A percentile compares a stretch with the other conserved stretches of the same genome.
phyloP scores from a whole-genome alignment of 2,329 filamentous ascomycete species.

The Pseudogymnoascus sp. region DNA sequence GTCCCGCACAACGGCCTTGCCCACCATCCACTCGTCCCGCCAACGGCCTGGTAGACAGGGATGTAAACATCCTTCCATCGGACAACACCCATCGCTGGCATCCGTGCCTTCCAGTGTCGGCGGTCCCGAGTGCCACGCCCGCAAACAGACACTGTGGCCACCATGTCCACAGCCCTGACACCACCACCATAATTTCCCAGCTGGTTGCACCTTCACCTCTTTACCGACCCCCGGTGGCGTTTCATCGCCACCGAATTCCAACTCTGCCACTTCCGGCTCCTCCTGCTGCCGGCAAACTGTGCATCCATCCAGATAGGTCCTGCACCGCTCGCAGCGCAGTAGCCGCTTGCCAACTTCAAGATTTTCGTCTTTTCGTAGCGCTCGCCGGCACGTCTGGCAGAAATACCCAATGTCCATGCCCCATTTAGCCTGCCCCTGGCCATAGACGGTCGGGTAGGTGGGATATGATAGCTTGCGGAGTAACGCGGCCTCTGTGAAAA shows the following conservation, averaged over 20 bases:
- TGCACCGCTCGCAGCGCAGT: conserved; percentile 52
- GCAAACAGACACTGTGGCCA: conserved; percentile 51
- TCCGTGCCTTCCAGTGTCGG: conserved; percentile 25
- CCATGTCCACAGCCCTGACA: conserved; percentile 55
- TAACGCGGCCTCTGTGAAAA: conserved; percentile 52
- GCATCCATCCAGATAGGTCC: conserved; percentile 44
- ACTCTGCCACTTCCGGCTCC: conserved; percentile 34
- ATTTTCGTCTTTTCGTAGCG: conserved; percentile 39
- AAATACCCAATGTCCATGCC: conserved; percentile 43
- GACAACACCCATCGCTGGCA: conserved; percentile 48
- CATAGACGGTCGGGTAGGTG: conserved; percentile 46
- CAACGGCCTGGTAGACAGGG: conserved; percentile 51
- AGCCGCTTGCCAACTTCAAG: conserved; percentile 35
- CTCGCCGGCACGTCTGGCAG: conserved; percentile 44
- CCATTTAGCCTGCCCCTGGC: conserved; percentile 45
- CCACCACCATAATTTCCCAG: conserved; percentile 46
- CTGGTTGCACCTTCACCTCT: background rate
- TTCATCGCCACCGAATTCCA: conserved; percentile 26
- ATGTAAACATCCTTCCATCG: conserved; percentile 56
- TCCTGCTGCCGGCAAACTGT: conserved; percentile 46
- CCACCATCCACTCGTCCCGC: conserved; percentile 37
- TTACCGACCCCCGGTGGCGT: conserved; percentile 14
- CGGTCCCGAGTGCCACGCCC: conserved; percentile 44
- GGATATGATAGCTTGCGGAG: conserved; percentile 51
- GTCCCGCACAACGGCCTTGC: conserved; percentile 15